Conservation (phyloP, 1,284 basidiomycete genomes). For the Psilocybe mexicana region DNA sequence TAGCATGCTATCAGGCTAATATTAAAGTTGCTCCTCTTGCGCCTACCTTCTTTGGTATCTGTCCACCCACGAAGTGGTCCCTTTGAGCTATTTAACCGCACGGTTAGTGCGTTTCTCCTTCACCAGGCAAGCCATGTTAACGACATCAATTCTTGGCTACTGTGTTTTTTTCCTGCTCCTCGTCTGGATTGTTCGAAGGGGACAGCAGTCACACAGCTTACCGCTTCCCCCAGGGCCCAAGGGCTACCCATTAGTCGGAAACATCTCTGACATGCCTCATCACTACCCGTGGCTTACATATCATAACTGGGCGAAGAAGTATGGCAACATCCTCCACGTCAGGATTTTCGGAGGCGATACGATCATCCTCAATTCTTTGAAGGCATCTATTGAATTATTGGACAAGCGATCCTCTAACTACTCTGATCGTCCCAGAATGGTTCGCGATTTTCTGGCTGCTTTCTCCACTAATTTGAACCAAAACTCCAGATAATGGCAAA, state of each 20-base stretch:
- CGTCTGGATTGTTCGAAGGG: background rate
- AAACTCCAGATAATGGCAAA: constrained; percentile 27
- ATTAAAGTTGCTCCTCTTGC: no score
- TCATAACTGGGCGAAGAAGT: constrained; percentile 16
- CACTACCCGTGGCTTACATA: constrained; percentile 16
- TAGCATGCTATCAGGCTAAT: no score
- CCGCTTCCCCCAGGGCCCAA: constrained; percentile 24
- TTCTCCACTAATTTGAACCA: background rate
- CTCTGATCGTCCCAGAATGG: constrained; percentile 25
- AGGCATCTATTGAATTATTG: constrained; percentile 23
- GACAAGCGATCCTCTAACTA: constrained; percentile 27
- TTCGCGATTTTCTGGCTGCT: background rate
- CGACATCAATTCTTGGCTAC: background rate
- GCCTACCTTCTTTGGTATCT: no score
- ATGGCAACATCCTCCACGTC: constrained; percentile 23
- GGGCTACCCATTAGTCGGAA: constrained; percentile 26
- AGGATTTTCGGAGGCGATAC: constrained; percentile 19
- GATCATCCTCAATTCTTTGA: constrained; percentile 24
- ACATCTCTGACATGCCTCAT: constrained; percentile 22
- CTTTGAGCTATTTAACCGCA: no score
- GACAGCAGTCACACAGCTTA: background rate
- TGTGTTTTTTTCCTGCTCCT: background rate
- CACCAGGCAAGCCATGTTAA: background rate
- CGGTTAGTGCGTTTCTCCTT: no score
- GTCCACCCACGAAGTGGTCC: no score